Evolutionary conservation across 257 asterid genomes (phyloP).

Genomic region (Primulina tabacum): DNA sequence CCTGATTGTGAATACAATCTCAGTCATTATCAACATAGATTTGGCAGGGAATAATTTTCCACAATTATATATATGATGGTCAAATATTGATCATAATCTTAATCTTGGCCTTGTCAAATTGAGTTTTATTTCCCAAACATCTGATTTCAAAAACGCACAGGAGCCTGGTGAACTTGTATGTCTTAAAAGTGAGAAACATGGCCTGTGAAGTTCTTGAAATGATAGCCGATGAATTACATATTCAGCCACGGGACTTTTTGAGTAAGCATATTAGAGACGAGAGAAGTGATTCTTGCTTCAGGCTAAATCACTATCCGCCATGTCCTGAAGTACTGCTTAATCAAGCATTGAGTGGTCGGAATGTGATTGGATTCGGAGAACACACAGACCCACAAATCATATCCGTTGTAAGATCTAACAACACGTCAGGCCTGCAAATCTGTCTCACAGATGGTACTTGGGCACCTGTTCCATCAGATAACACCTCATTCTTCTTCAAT

Average conservation of each 20-base stretch:
- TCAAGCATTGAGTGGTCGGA: slow-evolving; percentile 34
- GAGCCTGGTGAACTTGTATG: slow-evolving; percentile 39
- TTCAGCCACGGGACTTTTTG: slow-evolving; percentile 16
- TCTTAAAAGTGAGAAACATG: slow-evolving; percentile 29
- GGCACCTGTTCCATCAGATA: slow-evolving; percentile 48
- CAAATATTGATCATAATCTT: too few species aligned
- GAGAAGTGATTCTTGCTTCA: slow-evolving; percentile 40
- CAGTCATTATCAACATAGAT: too few species aligned
- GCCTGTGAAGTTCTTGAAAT: slow-evolving; percentile 41
- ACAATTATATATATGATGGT: too few species aligned
- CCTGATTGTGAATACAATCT: too few species aligned
- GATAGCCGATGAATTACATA: slow-evolving; percentile 40
- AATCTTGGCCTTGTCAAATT: too few species aligned
- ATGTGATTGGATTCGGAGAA: slow-evolving; percentile 52
- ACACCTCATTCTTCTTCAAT: slow-evolving; percentile 45
- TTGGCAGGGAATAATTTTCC: too few species aligned
- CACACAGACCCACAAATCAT: slow-evolving; percentile 55
- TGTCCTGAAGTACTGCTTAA: slow-evolving; percentile 30
- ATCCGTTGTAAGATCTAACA: slow-evolving; percentile 39
- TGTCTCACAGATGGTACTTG: slow-evolving; percentile 37
- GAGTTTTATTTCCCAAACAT: too few species aligned
- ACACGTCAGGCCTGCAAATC: slow-evolving; percentile 41
- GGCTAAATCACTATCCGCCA: slow-evolving; percentile 56
- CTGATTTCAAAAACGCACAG: slow-evolving; percentile 22
- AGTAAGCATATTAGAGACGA: slow-evolving; percentile 37